Base-by-base conservation (phyloP, 2,329 filamentous ascomycete genomes). In the Scolecobasidium constrictum region DNA sequence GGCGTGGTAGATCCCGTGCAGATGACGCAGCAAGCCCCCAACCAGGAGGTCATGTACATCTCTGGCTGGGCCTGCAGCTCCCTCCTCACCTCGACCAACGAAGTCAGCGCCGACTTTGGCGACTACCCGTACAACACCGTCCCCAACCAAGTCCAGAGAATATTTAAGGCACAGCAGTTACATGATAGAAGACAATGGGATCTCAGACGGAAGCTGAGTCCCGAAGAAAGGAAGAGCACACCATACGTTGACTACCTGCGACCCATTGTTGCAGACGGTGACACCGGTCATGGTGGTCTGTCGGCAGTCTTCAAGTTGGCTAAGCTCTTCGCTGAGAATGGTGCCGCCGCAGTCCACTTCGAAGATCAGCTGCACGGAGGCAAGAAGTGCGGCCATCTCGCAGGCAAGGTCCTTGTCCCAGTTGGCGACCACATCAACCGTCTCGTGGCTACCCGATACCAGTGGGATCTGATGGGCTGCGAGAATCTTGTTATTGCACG, bases 111-210 rank as follows among this genome's bases (percentile, higher is more conserved):
- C 35, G 92, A 98, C 61, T 94, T 96, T 66, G 92, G 92, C 55
- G 92, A 98, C 64, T 98, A 98, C 61, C 92, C 92, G 0, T 98
- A 98, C 68, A 96, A 96, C 60, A 98, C 92, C 0, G 92, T 98
- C 4, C 92, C 92, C 6, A 96, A 96, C 65, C 92, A 96, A 62
- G 92, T 98, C 3, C 87, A 98, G 67, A 78, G 92, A 49, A 69
- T 98, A 40, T 86, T 93, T 67, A 96, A 96, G 67, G 92, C 92
- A 3, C 92, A 98, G 64, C 87, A 87, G 50, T 80, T 96, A 71
- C 92, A 98, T 61, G 92, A 98, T 63, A 81, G 92, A 52, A 94
- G 93, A 64, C 85, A 95, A 56, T 96, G 85, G 81, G 87, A 95
- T 60, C 68, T 77, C 18, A 74, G 92, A 46, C 76, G 87, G 51